These are phyloP conservation scores for Pseudonitzschia delicatissima DNA, from an alignment of 108 stramenopile species.

Conservation along the genomic window DNA sequence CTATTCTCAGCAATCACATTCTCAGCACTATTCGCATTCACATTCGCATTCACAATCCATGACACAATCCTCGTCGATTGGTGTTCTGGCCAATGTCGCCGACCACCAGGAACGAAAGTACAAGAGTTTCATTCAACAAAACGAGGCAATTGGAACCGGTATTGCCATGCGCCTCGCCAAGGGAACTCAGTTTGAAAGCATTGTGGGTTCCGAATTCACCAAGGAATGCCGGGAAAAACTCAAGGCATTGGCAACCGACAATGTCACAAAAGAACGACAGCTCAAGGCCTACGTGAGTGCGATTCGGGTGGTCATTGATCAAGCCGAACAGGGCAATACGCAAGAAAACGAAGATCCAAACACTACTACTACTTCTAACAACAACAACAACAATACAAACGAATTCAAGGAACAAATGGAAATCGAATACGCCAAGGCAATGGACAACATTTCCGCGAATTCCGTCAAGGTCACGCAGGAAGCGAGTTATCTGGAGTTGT, in stretches of 20 bases:
- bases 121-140: conserved; percentile 25
- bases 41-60: no score
- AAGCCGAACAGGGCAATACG: not conserved
- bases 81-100: not conserved
- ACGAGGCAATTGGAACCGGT: conserved; percentile 28
- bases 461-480: conserved; percentile 19
- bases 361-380: not conserved
- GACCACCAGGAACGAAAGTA: conserved; percentile 34
- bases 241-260: conserved; percentile 45
- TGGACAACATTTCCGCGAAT: not conserved
- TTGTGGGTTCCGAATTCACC: conserved; percentile 31
- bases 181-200: conserved; percentile 36
- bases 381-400: not conserved
- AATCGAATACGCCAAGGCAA: conserved; percentile 17
- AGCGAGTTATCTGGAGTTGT: conserved; percentile 15
- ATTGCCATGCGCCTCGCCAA: conserved; percentile 38
- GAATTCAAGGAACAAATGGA: not conserved
- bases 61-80: no score
- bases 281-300: conserved; percentile 20
- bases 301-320: not conserved
- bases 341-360: not conserved
- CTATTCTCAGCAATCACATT: no score
- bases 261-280: conserved; percentile 37
- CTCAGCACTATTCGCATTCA: no score
- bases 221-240: conserved; percentile 38